Conservation (phyloP, 2,329 filamentous ascomycete species). For the Fusarium tuaranense region DNA sequence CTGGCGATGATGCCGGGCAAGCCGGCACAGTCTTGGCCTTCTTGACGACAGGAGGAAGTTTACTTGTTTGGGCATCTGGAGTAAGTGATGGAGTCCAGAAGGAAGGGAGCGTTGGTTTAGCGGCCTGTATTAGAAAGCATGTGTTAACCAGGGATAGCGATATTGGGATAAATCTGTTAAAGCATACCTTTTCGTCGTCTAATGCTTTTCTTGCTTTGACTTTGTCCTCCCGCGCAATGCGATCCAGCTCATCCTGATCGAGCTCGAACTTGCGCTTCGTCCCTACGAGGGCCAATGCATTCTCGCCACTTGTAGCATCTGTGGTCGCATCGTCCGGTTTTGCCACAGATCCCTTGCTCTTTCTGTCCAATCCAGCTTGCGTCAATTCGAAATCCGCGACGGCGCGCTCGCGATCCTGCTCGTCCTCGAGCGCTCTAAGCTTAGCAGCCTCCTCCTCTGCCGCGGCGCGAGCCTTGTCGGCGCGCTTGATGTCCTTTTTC, state of each 20-base stretch:
- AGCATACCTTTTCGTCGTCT: conserved; percentile 75
- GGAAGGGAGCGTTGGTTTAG: conserved; percentile 79
- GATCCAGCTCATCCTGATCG: conserved; percentile 79
- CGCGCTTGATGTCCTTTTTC: conserved; percentile 88
- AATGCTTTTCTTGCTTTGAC: conserved; percentile 77
- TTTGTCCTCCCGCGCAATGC: conserved; percentile 77
- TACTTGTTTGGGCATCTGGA: conserved; percentile 62
- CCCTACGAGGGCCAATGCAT: conserved; percentile 34
- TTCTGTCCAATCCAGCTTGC: conserved; percentile 74
- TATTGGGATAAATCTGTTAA: background rate
- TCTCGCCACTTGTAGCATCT: conserved; percentile 6
- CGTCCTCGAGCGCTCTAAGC: conserved; percentile 69
- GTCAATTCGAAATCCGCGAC: conserved; percentile 86
- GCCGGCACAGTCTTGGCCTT: conserved; percentile 75
- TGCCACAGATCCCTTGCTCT: conserved; percentile 54
- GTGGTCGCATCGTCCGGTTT: conserved; percentile 44
- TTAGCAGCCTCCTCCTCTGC: conserved; percentile 73
- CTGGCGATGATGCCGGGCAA: conserved; percentile 79
- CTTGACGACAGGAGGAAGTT: conserved; percentile 68
- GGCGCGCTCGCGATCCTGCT: conserved; percentile 76
- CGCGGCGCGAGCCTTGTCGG: conserved; percentile 74
- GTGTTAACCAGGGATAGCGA: conserved; percentile 23
- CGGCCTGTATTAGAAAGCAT: conserved; percentile 55
- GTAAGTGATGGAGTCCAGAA: conserved; percentile 95
- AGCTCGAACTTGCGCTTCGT: conserved; percentile 80